Conservation (phyloP, 2,329 filamentous ascomycete genomes). For the Macroventuria anomochaeta region DNA sequence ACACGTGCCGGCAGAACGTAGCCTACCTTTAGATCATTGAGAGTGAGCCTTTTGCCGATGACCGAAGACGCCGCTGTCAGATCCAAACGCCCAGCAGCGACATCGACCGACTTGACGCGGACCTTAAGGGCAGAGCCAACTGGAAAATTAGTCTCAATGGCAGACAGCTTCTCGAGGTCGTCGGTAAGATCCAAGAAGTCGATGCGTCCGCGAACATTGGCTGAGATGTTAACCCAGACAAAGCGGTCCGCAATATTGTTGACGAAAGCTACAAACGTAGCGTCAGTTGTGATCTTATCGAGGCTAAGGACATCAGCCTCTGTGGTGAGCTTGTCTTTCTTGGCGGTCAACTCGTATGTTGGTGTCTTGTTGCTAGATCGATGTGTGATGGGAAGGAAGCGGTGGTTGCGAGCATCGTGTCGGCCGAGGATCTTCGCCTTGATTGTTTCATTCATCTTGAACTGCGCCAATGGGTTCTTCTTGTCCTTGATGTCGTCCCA, state of each 20-base stretch:
- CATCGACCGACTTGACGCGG: constrained; percentile 76
- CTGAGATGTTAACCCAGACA: constrained; percentile 90
- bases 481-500: constrained; percentile 87
- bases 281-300: constrained; percentile 74
- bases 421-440: constrained; percentile 81
- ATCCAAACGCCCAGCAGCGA: constrained; percentile 76
- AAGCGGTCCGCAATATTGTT: constrained; percentile 84
- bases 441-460: constrained; percentile 73
- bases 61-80: constrained; percentile 75
- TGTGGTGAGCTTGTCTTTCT: constrained; percentile 62
- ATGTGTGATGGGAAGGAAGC: constrained; percentile 90
- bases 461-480: constrained; percentile 78
- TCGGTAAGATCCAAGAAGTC: constrained; percentile 84
- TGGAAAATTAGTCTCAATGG: constrained; percentile 82
- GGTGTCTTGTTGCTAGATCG: constrained; percentile 73
- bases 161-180: constrained; percentile 77
- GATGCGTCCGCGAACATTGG: constrained; percentile 84
- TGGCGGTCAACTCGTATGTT: constrained; percentile 86
- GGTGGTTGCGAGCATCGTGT: constrained; percentile 88
- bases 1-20: constrained; percentile 84
- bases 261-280: constrained; percentile 80
- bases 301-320: constrained; percentile 72
- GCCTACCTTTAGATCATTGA: constrained; percentile 75
- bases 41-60: constrained; percentile 65
- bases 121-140: constrained; percentile 87